Conservation (phyloP, 192 early-diverging fungal genomes). For the Backusella sp. region DNA sequence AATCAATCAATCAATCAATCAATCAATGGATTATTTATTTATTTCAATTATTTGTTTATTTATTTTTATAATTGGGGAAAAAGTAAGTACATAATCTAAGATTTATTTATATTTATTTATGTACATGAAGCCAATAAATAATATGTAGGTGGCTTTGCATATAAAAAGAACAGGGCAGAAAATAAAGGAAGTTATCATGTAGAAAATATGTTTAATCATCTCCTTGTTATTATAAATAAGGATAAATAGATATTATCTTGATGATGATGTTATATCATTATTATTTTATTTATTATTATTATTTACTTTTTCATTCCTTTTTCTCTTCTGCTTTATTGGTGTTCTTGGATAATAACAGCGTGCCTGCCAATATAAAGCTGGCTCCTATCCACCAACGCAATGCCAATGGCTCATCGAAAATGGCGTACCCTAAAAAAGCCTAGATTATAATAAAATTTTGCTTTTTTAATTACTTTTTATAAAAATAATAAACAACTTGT, state of each 20-base stretch:
- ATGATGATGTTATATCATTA: too few species aligned
- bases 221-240: not conserved
- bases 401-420: slow-evolving; percentile 74
- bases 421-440: slow-evolving; percentile 67
- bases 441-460: slow-evolving; percentile 20
- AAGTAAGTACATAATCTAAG: not conserved
- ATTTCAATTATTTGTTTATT: not conserved
- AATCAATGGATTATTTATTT: not conserved
- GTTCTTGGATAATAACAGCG: slow-evolving; percentile 28
- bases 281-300: too few species aligned
- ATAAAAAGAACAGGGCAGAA: not conserved
- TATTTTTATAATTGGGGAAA: not conserved
- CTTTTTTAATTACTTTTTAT: not conserved
- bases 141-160: slow-evolving; percentile 6
- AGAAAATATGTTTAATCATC: not conserved
- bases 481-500: not conserved
- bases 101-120: slow-evolving; percentile 1
- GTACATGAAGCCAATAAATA: not conserved
- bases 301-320: too few species aligned
- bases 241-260: too few species aligned
- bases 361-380: slow-evolving; percentile 69
- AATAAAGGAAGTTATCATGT: not conserved
- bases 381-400: slow-evolving; percentile 88
- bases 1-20: not conserved
- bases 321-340: not conserved